Evolutionary conservation across 2,329 filamentous ascomycete species (phyloP).

Genomic region (Gaeumannomyces tritici): DNA sequence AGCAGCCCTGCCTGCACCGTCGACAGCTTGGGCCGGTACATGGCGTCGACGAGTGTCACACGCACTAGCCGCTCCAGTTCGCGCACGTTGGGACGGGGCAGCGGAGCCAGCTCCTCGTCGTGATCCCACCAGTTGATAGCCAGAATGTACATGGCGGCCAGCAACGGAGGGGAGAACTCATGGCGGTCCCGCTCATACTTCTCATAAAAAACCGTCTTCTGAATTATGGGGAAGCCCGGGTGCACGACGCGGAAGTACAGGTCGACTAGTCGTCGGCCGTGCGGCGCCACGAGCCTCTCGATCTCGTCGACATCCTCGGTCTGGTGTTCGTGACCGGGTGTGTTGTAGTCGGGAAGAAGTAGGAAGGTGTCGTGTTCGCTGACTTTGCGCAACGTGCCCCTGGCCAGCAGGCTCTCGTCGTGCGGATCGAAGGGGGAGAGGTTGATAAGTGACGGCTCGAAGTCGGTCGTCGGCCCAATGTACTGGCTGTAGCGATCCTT

Average conservation of each 20-base stretch:
- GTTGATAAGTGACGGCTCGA: conserved; percentile 75
- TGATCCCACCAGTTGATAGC: conserved; percentile 53
- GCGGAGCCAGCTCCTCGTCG: conserved; percentile 38
- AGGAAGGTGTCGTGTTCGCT: conserved; percentile 72
- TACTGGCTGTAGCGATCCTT: conserved; percentile 73
- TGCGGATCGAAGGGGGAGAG: conserved; percentile 71
- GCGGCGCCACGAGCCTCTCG: conserved; percentile 56
- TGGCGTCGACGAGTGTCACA: conserved; percentile 34
- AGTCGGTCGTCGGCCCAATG: conserved; percentile 73
- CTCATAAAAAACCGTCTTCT: conserved; percentile 52
- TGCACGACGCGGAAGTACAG: conserved; percentile 58
- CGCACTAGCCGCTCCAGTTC: conserved; percentile 24
- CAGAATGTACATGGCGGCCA: conserved; percentile 53
- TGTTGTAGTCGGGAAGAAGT: conserved; percentile 65
- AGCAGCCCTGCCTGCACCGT: conserved; percentile 45
- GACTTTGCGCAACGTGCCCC: conserved; percentile 63
- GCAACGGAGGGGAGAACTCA: conserved; percentile 48
- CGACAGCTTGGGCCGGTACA: conserved; percentile 43
- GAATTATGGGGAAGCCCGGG: conserved; percentile 47
- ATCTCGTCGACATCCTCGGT: conserved; percentile 56
- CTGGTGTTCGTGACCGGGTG: conserved; percentile 62
- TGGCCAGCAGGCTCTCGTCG: conserved; percentile 66
- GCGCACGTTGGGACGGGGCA: conserved; percentile 29
- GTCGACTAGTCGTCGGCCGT: conserved; percentile 54
- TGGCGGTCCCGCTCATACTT: conserved; percentile 48